Evolutionary conservation across 106 monocot species (phyloP), one percentile per base, ranked within the genome.

Genomic region (Acorus gramineus): DNA sequence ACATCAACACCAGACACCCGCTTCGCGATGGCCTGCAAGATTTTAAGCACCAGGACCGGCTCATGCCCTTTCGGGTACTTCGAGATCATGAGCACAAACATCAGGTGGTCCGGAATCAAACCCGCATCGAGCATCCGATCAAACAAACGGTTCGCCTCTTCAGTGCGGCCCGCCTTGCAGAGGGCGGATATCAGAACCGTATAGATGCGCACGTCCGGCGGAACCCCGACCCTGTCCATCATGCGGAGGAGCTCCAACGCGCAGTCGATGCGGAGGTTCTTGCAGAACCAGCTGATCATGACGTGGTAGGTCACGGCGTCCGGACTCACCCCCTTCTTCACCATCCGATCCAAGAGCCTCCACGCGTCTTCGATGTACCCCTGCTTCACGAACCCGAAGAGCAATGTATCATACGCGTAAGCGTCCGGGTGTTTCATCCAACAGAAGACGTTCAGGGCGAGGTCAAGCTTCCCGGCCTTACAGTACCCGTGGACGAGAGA

Each of bases 231-330:
- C 56, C 47, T 64, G 66, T 68, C 64, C 94, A 95, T 95, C 67
- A 78, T 77, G 67, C 84, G 74, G 12, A 79, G 51, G 45, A 65
- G 86, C 52, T 12, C 44, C 63, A 90, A 78, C 2, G 90, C 90
- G 4, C 56, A 42, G 46, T 84, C 76, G 49, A 95, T 42, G 9
- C 80, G 52, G 8, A 81, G 84, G 4, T 69, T 71, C 6, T 82
- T 82, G 42, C 90, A 95, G 69, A 68, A 82, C 8, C 73, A 84
- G 68, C 76, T 80, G 44, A 90, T 90, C 61, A 95, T 49, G 3
- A 78, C 77, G 60, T 90, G 86, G 71, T 82, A 95, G 0, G 69
- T 78, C 4, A 74, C 48, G 2, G 73, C 86, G 46, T 53, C 82
- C 0, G 76, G 71, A 1, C 50, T 53, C 53, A 84, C 52, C 11